Conservation (phyloP, 1,284 basidiomycete species). For the Earliella scabrosa region DNA sequence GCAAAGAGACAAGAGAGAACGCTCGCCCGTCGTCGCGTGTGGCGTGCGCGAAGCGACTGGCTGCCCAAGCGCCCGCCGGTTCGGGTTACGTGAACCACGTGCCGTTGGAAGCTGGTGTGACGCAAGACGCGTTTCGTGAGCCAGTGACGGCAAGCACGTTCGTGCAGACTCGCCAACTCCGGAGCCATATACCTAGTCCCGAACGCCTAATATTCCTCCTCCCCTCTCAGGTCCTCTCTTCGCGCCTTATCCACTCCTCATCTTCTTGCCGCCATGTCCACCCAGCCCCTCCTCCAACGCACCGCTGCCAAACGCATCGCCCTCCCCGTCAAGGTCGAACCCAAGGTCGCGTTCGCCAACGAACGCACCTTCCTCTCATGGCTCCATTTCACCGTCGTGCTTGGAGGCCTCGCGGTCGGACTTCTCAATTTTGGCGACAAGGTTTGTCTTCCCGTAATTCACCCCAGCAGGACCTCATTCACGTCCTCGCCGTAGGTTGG, state of each 20-base stretch:
- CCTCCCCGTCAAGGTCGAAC: conserved; percentile 92
- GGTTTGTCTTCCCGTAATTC: conserved; percentile 45
- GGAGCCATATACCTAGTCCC: conserved; percentile 20
- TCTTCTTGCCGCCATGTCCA: conserved; percentile 75
- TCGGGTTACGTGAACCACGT: too few relatives aligned
- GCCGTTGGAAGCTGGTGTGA: not conserved
- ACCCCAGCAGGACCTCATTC: not conserved
- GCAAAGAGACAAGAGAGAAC: too few relatives aligned
- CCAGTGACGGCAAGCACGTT: conserved; percentile 38
- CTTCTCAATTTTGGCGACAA: conserved; percentile 96
- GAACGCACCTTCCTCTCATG: conserved; percentile 96
- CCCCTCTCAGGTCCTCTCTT: conserved; percentile 9
- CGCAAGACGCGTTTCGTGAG: too few relatives aligned
- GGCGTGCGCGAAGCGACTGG: too few relatives aligned
- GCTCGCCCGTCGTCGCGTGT: too few relatives aligned
- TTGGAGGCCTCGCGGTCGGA: conserved; percentile 95
- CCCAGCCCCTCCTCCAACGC: conserved; percentile 96
- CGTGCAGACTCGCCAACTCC: conserved; percentile 31
- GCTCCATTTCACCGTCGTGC: conserved; percentile 94
- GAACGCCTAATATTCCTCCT: conserved; percentile 19
- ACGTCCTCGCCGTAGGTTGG: conserved; percentile 61
- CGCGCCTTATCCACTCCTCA: conserved; percentile 12
- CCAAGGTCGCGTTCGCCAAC: conserved; percentile 95
- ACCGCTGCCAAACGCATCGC: conserved; percentile 96
- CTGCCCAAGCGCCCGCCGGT: too few relatives aligned